Evolutionary conservation across 2,329 filamentous ascomycete genomes (phyloP), one percentile per base, ranked within the genome.

Genomic region (Parafenestella ontariensis): DNA sequence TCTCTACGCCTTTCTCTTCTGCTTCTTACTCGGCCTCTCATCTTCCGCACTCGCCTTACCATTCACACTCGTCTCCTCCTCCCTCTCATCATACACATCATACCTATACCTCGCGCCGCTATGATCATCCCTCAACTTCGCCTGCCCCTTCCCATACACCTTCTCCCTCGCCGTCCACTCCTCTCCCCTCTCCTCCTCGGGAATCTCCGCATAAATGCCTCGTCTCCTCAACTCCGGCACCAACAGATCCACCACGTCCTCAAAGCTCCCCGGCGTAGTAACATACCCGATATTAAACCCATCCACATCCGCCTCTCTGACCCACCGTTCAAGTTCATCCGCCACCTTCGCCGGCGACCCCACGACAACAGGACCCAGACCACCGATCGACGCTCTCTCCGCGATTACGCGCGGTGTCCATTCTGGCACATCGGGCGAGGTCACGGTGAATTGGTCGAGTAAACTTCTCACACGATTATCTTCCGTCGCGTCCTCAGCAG

Each of bases 341-440:
- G 79, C 80, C 1, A 82, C 77, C 1, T 73, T 80, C 21, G 69
- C 49, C 0, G 79, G 74, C 17, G 49, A 52, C 3, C 63, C 62
- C 3, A 66, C 54, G 31, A 49, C 48, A 10, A 65, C 63, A 24
- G 62, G 59, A 4, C 62, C 65, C 2, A 65, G 47, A 3, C 66
- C 94, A 96, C 90, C 96, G 94, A 88, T 72, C 0, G 64, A 64
- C 0, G 69, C 65, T 36, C 69, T 69, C 60, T 72, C 59, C 24
- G 67, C 68, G 26, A 74, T 68, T 1, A 70, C 64, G 20, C 64
- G 59, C 9, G 68, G 67, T n/a, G 70, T 69, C 65, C 71, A 64
- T 49, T 62, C 37, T 36, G 71, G 61, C 7, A 68, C 54, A 50
- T 74, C 62, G 43, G 62, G 54, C 48, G 62, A 64, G 8, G 71